Conservation (phyloP, 306 rosid species). For the Mucuna pruriens region DNA sequence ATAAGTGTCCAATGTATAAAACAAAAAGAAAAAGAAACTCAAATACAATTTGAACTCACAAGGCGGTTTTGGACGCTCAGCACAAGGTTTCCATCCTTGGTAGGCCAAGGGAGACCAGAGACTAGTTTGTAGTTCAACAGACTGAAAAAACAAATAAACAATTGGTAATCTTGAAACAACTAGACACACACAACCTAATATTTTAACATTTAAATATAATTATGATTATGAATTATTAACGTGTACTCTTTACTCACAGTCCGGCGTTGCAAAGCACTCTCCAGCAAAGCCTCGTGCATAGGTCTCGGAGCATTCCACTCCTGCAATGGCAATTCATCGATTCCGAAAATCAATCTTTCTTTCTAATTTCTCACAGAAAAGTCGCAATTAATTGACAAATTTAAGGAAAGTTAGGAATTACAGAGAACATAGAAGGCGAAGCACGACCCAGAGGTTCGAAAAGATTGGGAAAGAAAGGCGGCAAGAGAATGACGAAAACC, state of each 20-base stretch:
- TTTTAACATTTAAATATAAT: neutral
- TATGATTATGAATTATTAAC: neutral
- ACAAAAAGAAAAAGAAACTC: conserved; percentile 1
- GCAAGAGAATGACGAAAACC: conserved; percentile 66
- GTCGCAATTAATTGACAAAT: neutral
- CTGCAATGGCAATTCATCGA: conserved; percentile 47
- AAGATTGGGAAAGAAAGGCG: conserved; percentile 63
- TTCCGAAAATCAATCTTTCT: neutral
- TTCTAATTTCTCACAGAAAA: neutral
- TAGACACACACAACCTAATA: neutral
- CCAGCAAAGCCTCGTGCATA: conserved; percentile 70
- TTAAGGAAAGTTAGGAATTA: conserved; percentile 27
- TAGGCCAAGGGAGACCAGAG: conserved; percentile 75
- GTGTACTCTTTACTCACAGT: conserved; percentile 44
- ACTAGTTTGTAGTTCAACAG: conserved; percentile 56
- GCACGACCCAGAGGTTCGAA: conserved; percentile 80
- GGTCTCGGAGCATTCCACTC: conserved; percentile 92
- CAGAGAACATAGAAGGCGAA: conserved; percentile 81
- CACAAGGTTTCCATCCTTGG: conserved; percentile 84
- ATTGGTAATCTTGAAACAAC: neutral
- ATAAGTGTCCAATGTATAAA: neutral
- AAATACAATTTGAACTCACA: conserved; percentile 54
- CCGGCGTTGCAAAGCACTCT: conserved; percentile 72
- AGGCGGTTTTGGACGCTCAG: conserved; percentile 50
- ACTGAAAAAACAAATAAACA: conserved; percentile 32